These are phyloP conservation scores for Botrytis porri DNA, from an alignment of 2,329 filamentous ascomycete species.

Conservation along the genomic window DNA sequence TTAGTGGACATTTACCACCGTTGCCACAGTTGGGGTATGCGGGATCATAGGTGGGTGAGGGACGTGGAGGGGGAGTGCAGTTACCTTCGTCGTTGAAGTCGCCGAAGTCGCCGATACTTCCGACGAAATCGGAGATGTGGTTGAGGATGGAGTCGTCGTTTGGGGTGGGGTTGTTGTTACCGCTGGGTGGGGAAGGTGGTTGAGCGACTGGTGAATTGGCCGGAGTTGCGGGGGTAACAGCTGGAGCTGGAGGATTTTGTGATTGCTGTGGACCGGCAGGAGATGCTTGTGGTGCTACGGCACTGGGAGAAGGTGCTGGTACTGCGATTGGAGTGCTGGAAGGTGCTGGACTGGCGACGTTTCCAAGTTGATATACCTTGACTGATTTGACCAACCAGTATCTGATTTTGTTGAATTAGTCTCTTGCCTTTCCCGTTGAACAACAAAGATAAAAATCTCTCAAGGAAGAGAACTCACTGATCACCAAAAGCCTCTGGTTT, in stretches of 20 bases:
- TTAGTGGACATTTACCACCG: neutral
- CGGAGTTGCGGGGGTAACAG: neutral
- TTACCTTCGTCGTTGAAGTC: neutral
- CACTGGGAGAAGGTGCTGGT: neutral
- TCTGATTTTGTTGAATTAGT: neutral
- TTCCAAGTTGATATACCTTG: slow-evolving; percentile 2
- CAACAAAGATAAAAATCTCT: fast-evolving
- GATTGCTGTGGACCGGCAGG: neutral
- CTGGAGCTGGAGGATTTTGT: neutral
- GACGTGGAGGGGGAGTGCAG: neutral
- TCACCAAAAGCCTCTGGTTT: slow-evolving; percentile 69
- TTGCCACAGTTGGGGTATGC: neutral
- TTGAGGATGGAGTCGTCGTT: neutral
- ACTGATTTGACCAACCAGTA: slow-evolving; percentile 3
- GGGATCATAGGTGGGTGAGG: neutral
- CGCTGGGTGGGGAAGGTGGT: no score
- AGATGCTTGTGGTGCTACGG: neutral
- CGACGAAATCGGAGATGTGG: neutral
- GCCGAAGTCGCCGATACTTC: neutral
- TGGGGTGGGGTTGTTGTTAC: neutral
- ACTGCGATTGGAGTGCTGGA: neutral
- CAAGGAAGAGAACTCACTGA: slow-evolving; percentile 47
- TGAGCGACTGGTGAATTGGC: neutral
- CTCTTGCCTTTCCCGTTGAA: fast-evolving
- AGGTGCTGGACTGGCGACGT: neutral